Conservation (phyloP, 2,329 filamentous ascomycete species). For the Cladophialophora carrionii region DNA sequence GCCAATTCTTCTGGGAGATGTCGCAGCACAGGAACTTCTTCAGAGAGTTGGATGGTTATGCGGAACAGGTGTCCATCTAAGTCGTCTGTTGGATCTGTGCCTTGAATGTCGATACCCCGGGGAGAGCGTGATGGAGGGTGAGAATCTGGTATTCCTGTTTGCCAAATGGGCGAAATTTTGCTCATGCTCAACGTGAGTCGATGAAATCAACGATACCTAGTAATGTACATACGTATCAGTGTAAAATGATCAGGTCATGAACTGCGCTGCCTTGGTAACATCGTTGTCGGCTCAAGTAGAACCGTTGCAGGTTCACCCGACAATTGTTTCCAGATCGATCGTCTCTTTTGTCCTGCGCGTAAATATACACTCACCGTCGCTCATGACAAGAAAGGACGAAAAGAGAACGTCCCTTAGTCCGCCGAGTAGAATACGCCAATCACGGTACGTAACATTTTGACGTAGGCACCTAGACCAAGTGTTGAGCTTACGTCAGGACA, state of each 20-base stretch:
- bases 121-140: neutral
- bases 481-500: no score
- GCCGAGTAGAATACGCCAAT: neutral
- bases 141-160: neutral
- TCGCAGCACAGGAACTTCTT: slow-evolving; percentile 74
- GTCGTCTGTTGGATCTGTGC: neutral
- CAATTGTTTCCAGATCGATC: neutral
- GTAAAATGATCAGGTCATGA: neutral
- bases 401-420: neutral
- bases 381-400: neutral
- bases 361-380: neutral
- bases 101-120: neutral
- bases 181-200: neutral
- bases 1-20: slow-evolving; percentile 70
- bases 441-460: neutral
- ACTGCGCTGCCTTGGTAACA: neutral
- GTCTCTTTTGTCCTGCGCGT: neutral
- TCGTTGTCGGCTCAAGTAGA: neutral
- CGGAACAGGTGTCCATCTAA: slow-evolving; percentile 29
- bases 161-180: neutral
- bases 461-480: neutral
- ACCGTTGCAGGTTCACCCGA: neutral
- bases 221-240: neutral
- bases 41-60: slow-evolving; percentile 72
- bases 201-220: neutral